Evolutionary conservation across 192 early-diverging fungal genomes (phyloP), one percentile per base, ranked within the genome.

Genomic region (Spizellomyces punctatus): DNA sequence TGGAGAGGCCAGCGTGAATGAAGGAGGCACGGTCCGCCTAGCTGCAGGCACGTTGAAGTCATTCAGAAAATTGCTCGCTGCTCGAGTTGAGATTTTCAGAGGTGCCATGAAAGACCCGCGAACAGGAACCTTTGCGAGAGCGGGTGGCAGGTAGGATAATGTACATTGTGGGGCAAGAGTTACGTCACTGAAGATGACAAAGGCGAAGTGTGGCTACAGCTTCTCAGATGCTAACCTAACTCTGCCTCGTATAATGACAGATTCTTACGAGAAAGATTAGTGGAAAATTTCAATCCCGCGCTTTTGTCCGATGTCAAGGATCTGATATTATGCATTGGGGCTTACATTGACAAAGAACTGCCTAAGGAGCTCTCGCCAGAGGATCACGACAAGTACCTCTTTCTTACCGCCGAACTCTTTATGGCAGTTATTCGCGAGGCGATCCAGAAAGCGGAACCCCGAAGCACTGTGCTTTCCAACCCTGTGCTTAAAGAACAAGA

Each of bases 391-490:
- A 72, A 60, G n/a, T 64, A 73, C 58, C 41, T 68, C 8, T 57
- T 71, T 16, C 64, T 59, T 5, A 71, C 47, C 8, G 36, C 66
- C 45, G 76, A 79, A 21, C 61, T 79, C 6, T 79, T 73, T 45
- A 41, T 81, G 49, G 73, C 71, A 19, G 42, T 61, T 5, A 8
- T 80, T 10, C 58, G 75, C 6, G 78, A 71, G 44, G 76, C 77
- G 41, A 60, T 80, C 19, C 67, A 68, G 46, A 66, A 64, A 57
- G 71, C 58, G 46, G 76, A 78, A 65, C 58, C 60, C 9, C 43
- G 66, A 58, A 46, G 77, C 12, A 46, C 63, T 44, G 60, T 82
- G 17, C 58, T 68, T 7, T 48, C 46, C 27, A 47, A 63, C 50
- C 63, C 60, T 7, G 12, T 79, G 43, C 58, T 80, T 6, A 76